Evolutionary conservation across 2,329 filamentous ascomycete species (phyloP).

Genomic region (Fusarium mangiferae): DNA sequence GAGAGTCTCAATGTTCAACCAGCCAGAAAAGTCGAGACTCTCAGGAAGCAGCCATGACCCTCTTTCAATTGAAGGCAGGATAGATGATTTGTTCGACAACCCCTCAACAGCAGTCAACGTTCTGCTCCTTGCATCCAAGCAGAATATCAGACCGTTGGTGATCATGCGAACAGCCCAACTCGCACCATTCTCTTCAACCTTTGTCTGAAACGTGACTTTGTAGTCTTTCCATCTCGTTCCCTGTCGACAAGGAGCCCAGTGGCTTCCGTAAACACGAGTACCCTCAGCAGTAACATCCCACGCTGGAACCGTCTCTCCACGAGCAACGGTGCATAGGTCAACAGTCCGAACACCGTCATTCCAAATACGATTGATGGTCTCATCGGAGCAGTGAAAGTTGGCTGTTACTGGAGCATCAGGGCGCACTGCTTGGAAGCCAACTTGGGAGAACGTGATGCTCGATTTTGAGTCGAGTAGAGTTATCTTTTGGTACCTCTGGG

Average conservation of each 20-base stretch:
- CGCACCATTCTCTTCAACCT: background rate
- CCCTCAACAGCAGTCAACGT: background rate
- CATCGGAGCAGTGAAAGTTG: background rate
- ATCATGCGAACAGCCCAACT: background rate
- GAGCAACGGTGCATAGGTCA: background rate
- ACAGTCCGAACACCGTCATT: background rate
- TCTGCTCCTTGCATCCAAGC: background rate
- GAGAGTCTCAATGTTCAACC: background rate
- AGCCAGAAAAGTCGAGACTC: rapidly evolving
- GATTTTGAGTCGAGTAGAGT: background rate
- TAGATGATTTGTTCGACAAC: background rate
- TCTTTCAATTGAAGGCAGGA: background rate
- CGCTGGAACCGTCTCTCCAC: background rate
- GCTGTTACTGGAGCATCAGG: background rate
- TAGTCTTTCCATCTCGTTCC: background rate
- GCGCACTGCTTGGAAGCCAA: background rate
- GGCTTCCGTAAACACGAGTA: background rate
- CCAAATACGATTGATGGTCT: conserved; percentile 2
- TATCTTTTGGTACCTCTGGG: conserved; percentile 2
- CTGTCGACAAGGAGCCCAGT: conserved; percentile 7
- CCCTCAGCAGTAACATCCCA: background rate
- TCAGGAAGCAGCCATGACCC: background rate
- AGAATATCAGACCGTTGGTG: background rate
- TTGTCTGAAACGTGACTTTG: background rate
- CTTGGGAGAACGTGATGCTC: background rate